phyloP scores from a whole-genome alignment of 805 yeast genomes.

The Ogataea trehaloabstinens region DNA sequence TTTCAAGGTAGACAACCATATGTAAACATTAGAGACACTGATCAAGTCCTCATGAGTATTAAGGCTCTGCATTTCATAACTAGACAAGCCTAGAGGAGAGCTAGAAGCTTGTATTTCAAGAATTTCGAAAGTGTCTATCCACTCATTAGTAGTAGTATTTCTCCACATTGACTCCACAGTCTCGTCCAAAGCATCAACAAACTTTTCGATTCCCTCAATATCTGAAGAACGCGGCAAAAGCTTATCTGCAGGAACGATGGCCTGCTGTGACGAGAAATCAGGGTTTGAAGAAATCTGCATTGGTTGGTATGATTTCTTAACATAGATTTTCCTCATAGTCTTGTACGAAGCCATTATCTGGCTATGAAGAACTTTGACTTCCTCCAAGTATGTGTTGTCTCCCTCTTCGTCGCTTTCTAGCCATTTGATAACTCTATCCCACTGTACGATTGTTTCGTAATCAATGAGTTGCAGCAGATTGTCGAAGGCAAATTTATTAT shows the following conservation, averaged over 20 bases:
- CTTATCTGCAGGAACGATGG: conserved; percentile 36
- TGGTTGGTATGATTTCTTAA: conserved; percentile 70
- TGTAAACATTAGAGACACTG: conserved; percentile 63
- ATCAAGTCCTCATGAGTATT: conserved; percentile 52
- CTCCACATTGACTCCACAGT: conserved; percentile 56
- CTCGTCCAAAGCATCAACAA: conserved; percentile 62
- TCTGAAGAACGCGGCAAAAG: conserved; percentile 34
- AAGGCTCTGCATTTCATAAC: conserved; percentile 43
- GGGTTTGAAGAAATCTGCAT: conserved; percentile 37
- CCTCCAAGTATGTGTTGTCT: conserved; percentile 13
- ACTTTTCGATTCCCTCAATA: conserved; percentile 51
- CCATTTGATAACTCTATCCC: conserved; percentile 40
- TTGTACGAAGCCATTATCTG: conserved; percentile 48
- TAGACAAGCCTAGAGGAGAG: conserved; percentile 55
- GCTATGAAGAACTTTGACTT: conserved; percentile 22
- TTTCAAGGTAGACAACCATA: conserved; percentile 61
- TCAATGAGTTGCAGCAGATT: conserved; percentile 67
- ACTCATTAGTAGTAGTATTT: conserved; percentile 63
- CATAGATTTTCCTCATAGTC: conserved; percentile 64
- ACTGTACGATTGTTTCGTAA: conserved; percentile 53
- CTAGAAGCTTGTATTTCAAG: conserved; percentile 68
- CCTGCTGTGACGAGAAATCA: conserved; percentile 41
- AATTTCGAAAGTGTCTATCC: conserved; percentile 74
- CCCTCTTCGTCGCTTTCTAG: conserved; percentile 15
- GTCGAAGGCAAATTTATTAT: conserved; percentile 57